Base-by-base conservation (phyloP, 306 rosid genomes). In the Bauhinia variegata region DNA sequence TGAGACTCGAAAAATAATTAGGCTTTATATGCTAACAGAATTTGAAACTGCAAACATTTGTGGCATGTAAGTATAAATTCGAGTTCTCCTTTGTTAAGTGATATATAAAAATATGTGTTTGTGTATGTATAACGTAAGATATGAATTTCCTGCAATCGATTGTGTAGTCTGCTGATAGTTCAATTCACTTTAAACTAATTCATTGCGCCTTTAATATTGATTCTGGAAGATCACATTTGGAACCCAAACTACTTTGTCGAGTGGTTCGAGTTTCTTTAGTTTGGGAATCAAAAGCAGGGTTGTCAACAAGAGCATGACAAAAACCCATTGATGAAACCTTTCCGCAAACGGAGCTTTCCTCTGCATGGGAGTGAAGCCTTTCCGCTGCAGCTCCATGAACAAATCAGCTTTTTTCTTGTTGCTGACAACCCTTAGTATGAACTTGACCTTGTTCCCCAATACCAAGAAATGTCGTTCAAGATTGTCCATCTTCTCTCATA, bases 241-340 rank as follows among this genome's bases (percentile, higher is more conserved):
- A 87, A 32, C 98, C 98, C 59, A 93, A 89, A 80, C 96, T 89
- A 77, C 76, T 84, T 68, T 81, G 91, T 50, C 91, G 96, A 43
- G 88, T 82, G 0, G 98, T 93, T 39, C 89, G 80, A 52, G 96
- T 86, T 72, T 93, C 98, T 69, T 93, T 93, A 17, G 98, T 93
- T 83, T 93, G 98, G 44, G 98, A 93, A 78, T 93, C 98, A 50
- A 93, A 93, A 11, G 98, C 89, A 55, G 97, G 97, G 71, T 93
- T 93, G 85, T 93, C 97, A 81, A 93, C 84, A 53, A 93, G 95
- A 48, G 91, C 86, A 73, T 89, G 87, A 93, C 96, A 60, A 93
- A 93, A 60, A 93, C 91, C 98, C 98, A 93, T 32, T 89, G 68
- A 73, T 93, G 86, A 72, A n/a, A n/a, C n/a, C n/a, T n/a, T 70